Conservation (phyloP, 768 basidiomycete species). For the Macrolepiota fuliginosa region DNA sequence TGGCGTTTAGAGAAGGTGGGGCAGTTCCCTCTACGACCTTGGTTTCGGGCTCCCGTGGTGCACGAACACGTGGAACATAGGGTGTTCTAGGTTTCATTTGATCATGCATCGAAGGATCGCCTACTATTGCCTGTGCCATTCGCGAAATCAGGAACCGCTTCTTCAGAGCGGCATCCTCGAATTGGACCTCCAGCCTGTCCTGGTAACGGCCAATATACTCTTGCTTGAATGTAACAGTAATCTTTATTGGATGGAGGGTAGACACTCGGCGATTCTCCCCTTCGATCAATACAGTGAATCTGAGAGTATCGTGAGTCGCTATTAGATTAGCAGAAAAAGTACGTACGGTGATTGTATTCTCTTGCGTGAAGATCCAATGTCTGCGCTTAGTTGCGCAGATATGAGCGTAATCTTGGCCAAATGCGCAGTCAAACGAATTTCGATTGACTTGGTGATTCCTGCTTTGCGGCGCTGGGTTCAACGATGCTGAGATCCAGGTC, state of each 20-base stretch:
- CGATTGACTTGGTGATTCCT: constrained; percentile 9
- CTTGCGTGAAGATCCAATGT: not conserved
- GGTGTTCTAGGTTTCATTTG: constrained; percentile 41
- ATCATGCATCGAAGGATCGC: constrained; percentile 42
- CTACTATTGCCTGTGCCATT: constrained; percentile 41
- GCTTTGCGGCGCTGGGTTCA: constrained; percentile 28
- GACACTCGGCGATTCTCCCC: constrained; percentile 20
- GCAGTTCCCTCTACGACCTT: constrained; percentile 38
- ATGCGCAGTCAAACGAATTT: constrained; percentile 26
- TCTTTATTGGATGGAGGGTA: constrained; percentile 19
- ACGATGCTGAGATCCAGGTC: constrained; percentile 51
- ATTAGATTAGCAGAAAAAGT: not conserved
- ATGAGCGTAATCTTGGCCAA: constrained; percentile 25
- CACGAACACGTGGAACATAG: constrained; percentile 39
- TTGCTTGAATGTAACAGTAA: constrained; percentile 34
- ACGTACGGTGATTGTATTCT: constrained; percentile 7
- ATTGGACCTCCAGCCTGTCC: constrained; percentile 50
- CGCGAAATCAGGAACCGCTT: constrained; percentile 50
- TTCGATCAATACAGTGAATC: constrained; percentile 22
- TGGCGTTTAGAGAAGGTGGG: constrained; percentile 37
- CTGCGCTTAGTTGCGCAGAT: not conserved
- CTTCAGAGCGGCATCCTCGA: constrained; percentile 41
- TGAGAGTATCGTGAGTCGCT: constrained; percentile 6
- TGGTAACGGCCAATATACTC: constrained; percentile 45
- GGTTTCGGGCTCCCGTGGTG: constrained; percentile 28